Evolutionary conservation across 108 stramenopile genomes (phyloP).

Genomic region (Aureococcus anophagefferens): DNA sequence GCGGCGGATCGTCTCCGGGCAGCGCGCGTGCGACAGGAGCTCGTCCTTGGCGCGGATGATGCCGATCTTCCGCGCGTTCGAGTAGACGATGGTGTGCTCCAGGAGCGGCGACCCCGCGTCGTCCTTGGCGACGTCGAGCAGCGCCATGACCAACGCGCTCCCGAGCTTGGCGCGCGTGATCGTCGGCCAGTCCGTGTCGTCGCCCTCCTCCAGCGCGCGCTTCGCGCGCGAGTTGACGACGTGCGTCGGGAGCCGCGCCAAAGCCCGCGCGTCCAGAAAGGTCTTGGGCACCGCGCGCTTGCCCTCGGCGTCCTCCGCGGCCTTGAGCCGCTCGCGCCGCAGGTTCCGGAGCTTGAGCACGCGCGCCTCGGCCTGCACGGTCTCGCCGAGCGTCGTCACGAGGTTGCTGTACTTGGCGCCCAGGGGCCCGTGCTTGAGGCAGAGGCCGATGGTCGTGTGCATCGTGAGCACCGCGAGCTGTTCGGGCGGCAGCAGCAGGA

Average conservation of each 20-base stretch:
- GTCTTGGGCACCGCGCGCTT: too few species aligned
- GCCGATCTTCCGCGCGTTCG: background rate
- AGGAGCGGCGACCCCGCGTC: background rate
- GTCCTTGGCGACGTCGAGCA: background rate
- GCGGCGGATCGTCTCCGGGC: too few species aligned
- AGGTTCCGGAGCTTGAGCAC: constrained; percentile 55
- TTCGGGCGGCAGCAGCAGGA: constrained; percentile 65
- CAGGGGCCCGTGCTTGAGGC: constrained; percentile 32
- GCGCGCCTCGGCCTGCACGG: constrained; percentile 70
- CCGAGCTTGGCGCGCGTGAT: constrained; percentile 6
- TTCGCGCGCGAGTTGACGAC: background rate
- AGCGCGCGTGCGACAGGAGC: too few species aligned
- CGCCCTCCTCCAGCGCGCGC: background rate
- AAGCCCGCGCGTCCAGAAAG: background rate
- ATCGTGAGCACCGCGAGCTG: constrained; percentile 79
- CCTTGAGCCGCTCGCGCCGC: constrained; percentile 17
- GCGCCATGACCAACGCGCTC: background rate
- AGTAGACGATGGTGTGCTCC: background rate
- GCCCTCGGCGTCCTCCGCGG: too few species aligned
- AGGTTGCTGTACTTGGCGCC: constrained; percentile 51
- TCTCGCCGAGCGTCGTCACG: constrained; percentile 51
- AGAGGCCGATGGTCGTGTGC: constrained; percentile 55
- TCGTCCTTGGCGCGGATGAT: too few species aligned
- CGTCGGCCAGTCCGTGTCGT: constrained; percentile 9
- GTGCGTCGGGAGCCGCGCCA: background rate